A percentile compares a stretch with the other conserved stretches of the same genome.
Conservation (phyloP, 2,329 filamentous ascomycete genomes). For the Calonectria honghensis region DNA sequence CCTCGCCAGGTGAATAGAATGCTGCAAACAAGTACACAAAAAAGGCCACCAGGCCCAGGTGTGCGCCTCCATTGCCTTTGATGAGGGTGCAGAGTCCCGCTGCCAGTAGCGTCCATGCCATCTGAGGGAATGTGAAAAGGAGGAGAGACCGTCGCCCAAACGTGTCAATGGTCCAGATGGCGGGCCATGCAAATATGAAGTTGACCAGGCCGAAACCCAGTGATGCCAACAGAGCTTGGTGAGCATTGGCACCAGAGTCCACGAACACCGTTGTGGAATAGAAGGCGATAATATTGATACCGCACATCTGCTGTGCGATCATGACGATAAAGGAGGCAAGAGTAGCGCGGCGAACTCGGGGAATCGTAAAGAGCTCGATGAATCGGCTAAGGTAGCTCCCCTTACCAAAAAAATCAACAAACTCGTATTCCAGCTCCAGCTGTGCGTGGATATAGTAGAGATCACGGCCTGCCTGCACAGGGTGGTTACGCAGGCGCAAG, state of each 20-base stretch:
- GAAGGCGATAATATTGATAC: slow-evolving; percentile 84
- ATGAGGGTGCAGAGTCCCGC: slow-evolving; percentile 72
- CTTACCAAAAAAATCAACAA: slow-evolving; percentile 67
- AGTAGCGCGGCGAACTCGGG: slow-evolving; percentile 82
- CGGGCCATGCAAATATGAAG: slow-evolving; percentile 75
- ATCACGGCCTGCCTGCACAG: slow-evolving; percentile 76
- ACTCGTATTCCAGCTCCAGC: slow-evolving; percentile 74
- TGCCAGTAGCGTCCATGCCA: slow-evolving; percentile 64
- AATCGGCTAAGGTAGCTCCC: slow-evolving; percentile 78
- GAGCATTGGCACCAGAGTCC: slow-evolving; percentile 73
- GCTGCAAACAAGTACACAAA: slow-evolving; percentile 75
- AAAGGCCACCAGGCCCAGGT: slow-evolving; percentile 69
- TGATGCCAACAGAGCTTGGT: slow-evolving; percentile 75
- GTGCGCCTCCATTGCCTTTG: slow-evolving; percentile 58
- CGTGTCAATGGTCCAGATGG: slow-evolving; percentile 76
- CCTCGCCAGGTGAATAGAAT: slow-evolving; percentile 74
- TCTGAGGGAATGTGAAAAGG: slow-evolving; percentile 65
- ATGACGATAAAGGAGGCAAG: slow-evolving; percentile 87
- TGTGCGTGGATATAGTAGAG: slow-evolving; percentile 80
- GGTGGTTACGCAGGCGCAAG: slow-evolving; percentile 70
- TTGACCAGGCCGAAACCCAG: slow-evolving; percentile 76
- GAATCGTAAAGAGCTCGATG: slow-evolving; percentile 80
- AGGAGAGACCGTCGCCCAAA: slow-evolving; percentile 72
- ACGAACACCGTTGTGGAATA: slow-evolving; percentile 80
- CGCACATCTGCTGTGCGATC: slow-evolving; percentile 84